A percentile compares a stretch with the other conserved stretches of the same genome.
These are phyloP conservation scores for Udeniomyces megalosporus DNA, from an alignment of 768 basidiomycete species.

Conservation along the genomic window DNA sequence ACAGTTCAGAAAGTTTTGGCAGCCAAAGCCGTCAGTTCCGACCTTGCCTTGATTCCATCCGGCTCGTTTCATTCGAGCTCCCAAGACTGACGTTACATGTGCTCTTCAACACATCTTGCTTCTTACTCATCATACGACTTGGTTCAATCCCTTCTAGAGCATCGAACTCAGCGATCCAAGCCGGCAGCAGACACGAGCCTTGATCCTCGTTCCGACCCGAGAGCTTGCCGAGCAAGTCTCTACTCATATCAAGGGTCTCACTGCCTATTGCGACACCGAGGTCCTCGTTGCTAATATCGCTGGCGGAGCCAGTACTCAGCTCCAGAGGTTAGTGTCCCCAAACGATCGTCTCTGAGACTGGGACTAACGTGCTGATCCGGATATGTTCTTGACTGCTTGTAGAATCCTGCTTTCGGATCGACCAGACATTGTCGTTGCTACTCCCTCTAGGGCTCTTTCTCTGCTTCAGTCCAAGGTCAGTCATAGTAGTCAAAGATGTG, in stretches of 20 bases:
- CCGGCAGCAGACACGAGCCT: conserved; percentile 41
- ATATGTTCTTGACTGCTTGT: not conserved
- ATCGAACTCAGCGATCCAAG: conserved; percentile 10
- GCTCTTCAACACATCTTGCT: not conserved
- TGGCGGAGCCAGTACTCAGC: conserved; percentile 48
- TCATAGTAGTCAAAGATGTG: not conserved
- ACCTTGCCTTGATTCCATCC: not conserved
- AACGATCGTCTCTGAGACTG: no score
- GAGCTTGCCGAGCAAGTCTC: conserved; percentile 86
- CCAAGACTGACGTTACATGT: not conserved
- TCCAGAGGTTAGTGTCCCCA: conserved; percentile 32
- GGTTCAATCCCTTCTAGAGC: not conserved
- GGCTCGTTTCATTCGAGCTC: no score
- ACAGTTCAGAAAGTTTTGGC: conserved; percentile 72
- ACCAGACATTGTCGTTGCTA: conserved; percentile 65
- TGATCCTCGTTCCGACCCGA: conserved; percentile 51
- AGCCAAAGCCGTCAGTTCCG: conserved; percentile 55
- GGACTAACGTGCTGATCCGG: not conserved
- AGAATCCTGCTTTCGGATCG: conserved; percentile 48
- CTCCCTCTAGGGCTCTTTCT: conserved; percentile 52
- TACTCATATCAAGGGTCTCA: conserved; percentile 45
- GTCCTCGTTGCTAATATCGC: conserved; percentile 60
- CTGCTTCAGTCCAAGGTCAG: conserved; percentile 55
- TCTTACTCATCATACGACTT: not conserved
- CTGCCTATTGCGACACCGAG: conserved; percentile 64